A percentile compares a stretch with the other conserved stretches of the same genome.
Conservation (phyloP, 2,329 filamentous ascomycete species). For the Cladosporium sp. region DNA sequence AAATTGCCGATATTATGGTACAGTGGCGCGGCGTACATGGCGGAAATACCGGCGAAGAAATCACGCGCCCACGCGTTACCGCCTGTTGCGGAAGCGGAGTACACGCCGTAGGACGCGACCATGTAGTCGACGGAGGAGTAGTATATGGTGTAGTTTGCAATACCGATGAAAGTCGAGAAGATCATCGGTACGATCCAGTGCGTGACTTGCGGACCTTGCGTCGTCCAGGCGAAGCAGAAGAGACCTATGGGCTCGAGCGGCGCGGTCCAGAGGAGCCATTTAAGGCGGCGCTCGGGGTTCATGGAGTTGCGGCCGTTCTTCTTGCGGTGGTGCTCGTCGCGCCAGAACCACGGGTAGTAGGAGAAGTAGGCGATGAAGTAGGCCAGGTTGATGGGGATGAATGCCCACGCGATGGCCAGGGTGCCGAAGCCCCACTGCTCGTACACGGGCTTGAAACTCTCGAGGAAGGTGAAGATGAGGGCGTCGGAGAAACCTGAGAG, state of each 20-base stretch:
- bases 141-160: conserved; percentile 72
- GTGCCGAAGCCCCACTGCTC: conserved; percentile 62
- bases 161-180: conserved; percentile 64
- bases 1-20: conserved; percentile 44
- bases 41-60: conserved; percentile 68
- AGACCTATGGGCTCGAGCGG: conserved; percentile 53
- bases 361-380: conserved; percentile 62
- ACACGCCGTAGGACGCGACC: conserved; percentile 69
- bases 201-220: conserved; percentile 52
- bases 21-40: conserved; percentile 63
- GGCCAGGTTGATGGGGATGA: conserved; percentile 49
- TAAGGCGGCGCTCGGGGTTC: conserved; percentile 63
- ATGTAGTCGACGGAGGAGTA: conserved; percentile 75
- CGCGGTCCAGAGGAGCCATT: conserved; percentile 62
- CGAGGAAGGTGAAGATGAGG: conserved; percentile 74
- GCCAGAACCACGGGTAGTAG: conserved; percentile 61
- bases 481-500: conserved; percentile 71
- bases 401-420: conserved; percentile 58
- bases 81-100: conserved; percentile 70
- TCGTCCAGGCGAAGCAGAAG: conserved; percentile 69
- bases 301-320: conserved; percentile 51
- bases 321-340: conserved; percentile 48
- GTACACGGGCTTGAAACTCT: conserved; percentile 68
- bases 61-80: conserved; percentile 72
- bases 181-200: conserved; percentile 66